Percentiles rank a stretch among this genome's conserved stretches.
Conservation (phyloP, 192 early-diverging fungal species). For the Allomyces macrogynus region DNA sequence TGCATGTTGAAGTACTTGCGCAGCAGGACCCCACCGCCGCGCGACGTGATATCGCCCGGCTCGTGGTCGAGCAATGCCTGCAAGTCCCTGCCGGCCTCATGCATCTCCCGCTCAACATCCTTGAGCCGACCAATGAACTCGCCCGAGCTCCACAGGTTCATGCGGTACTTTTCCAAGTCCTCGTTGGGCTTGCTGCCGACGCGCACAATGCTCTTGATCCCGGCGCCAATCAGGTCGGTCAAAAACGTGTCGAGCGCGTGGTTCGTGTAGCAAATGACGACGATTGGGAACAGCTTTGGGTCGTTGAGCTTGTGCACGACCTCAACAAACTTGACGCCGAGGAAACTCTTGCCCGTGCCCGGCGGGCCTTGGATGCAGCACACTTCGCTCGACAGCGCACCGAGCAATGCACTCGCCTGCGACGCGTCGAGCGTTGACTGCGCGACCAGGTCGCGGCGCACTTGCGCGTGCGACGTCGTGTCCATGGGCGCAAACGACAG, state of each 20-base stretch:
- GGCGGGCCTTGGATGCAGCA: slow-evolving; percentile 38
- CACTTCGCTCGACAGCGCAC: slow-evolving; percentile 23
- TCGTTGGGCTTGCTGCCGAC: slow-evolving; percentile 21
- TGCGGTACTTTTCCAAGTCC: slow-evolving; percentile 7
- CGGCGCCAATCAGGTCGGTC: slow-evolving; percentile 22
- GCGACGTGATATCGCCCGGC: neutral
- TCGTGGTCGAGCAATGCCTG: neutral
- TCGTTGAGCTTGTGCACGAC: slow-evolving; percentile 15
- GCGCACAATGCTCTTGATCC: slow-evolving; percentile 19
- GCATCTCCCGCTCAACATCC: neutral
- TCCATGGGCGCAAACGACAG: no score
- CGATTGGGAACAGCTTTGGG: slow-evolving; percentile 13
- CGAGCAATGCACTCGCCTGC: slow-evolving; percentile 23
- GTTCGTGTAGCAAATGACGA: slow-evolving; percentile 34
- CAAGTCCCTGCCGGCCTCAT: neutral
- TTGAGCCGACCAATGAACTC: neutral
- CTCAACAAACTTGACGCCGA: slow-evolving; percentile 26
- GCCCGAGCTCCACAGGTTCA: slow-evolving; percentile 1
- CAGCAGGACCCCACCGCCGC: no score
- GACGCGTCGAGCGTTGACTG: slow-evolving; percentile 21
- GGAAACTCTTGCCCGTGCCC: slow-evolving; percentile 28
- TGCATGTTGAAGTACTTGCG: no score
- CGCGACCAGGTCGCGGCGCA: neutral
- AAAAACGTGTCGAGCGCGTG: slow-evolving; percentile 42
- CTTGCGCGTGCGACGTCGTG: no score